phyloP scores from a whole-genome alignment of 139 green algal genomes.

The Yamagishiella unicocca region DNA sequence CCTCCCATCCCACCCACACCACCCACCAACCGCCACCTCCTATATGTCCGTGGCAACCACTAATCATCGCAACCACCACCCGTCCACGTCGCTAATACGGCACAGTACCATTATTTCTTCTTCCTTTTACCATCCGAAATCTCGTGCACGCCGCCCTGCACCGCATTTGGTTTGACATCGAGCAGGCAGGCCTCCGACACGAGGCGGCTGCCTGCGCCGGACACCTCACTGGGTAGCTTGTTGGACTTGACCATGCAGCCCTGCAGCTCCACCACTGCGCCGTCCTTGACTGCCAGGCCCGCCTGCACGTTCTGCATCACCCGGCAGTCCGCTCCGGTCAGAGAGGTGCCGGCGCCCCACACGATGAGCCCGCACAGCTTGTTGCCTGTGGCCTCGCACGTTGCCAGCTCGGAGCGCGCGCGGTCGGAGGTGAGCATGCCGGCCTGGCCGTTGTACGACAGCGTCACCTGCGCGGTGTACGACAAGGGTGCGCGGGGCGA shows the following conservation, averaged over 20 bases:
- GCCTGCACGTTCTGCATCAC: not conserved
- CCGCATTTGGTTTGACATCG: too few species aligned
- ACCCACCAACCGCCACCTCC: too few species aligned
- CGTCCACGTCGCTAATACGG: too few species aligned
- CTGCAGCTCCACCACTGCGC: not conserved
- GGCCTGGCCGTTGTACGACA: slow-evolving; percentile 33
- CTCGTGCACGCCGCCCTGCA: too few species aligned
- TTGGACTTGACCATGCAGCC: not conserved
- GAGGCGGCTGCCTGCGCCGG: not conserved
- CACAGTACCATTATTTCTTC: too few species aligned
- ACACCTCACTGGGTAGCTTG: not conserved
- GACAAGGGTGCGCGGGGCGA: too few species aligned
- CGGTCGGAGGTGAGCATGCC: not conserved
- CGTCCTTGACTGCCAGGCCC: not conserved
- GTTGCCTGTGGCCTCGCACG: slow-evolving; percentile 5
- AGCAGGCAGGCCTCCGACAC: not conserved
- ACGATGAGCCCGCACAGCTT: slow-evolving; percentile 17
- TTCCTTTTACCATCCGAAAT: too few species aligned
- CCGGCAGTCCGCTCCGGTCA: not conserved
- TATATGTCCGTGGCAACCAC: too few species aligned
- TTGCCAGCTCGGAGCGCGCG: not conserved
- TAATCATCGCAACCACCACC: too few species aligned
- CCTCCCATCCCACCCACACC: too few species aligned
- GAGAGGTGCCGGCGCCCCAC: not conserved
- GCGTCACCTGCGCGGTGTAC: not conserved